Evolutionary conservation across 805 yeast genomes (phyloP).

Genomic region (Lipomyces yamadae): DNA sequence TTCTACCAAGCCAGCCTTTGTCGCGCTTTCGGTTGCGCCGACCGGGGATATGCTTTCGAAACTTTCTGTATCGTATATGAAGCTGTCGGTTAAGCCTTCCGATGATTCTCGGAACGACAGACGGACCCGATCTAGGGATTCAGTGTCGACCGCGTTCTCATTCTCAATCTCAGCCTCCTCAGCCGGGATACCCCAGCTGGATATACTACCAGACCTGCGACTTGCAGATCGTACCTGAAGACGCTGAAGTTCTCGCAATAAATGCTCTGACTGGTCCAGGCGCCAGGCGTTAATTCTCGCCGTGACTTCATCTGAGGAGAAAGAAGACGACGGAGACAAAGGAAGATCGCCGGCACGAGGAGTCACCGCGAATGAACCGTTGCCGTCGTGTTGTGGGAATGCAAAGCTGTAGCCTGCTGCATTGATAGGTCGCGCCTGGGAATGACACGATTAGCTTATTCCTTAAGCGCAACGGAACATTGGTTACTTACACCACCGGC

Average conservation of each 20-base stretch:
- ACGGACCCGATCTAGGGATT: background rate
- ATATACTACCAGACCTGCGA: conserved; percentile 17
- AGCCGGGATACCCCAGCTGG: conserved; percentile 28
- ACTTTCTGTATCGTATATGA: background rate
- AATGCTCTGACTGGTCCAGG: conserved; percentile 47
- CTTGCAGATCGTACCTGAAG: conserved; percentile 32
- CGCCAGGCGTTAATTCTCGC: conserved; percentile 51
- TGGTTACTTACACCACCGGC: background rate
- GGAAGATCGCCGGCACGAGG: conserved; percentile 7
- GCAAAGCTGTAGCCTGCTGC: conserved; percentile 25
- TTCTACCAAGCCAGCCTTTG: conserved; percentile 12
- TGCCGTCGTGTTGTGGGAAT: conserved; percentile 33
- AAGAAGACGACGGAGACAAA: conserved; percentile 21
- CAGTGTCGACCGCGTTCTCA: conserved; percentile 4
- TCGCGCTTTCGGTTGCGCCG: conserved; percentile 1
- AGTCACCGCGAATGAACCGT: conserved; percentile 39
- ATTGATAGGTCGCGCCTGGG: background rate
- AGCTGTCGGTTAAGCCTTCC: background rate
- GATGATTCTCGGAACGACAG: conserved; percentile 4
- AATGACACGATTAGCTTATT: conserved; percentile 3
- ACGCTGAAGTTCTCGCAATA: conserved; percentile 42
- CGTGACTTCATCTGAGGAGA: conserved; percentile 41
- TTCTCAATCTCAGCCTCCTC: conserved; percentile 26
- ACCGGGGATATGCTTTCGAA: background rate
- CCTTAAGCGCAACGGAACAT: too few relatives aligned